phyloP scores from a whole-genome alignment of 1,284 basidiomycete species.

The Phellinidium pouzarii region DNA sequence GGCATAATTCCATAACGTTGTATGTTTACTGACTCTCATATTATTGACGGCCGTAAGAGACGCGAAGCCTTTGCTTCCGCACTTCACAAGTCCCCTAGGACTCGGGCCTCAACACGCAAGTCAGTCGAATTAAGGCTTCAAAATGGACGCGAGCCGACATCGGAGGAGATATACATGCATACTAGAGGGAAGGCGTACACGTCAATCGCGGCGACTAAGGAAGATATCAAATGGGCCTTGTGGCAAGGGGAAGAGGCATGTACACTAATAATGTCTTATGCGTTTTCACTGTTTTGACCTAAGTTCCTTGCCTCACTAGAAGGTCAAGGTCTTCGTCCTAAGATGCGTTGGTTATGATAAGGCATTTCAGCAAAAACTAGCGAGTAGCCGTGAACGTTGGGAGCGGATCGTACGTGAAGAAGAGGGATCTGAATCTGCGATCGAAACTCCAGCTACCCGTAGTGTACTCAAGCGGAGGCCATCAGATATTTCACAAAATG shows the following conservation, averaged over 20 bases:
- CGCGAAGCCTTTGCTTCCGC: not conserved
- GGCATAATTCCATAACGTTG: not conserved
- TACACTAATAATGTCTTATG: not conserved
- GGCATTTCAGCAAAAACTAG: slow-evolving; percentile 1
- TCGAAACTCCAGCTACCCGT: no score
- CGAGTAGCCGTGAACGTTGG: not conserved
- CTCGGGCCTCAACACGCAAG: no score
- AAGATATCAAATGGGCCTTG: not conserved
- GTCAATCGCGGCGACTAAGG: not conserved
- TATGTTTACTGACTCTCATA: not conserved
- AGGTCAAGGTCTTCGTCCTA: not conserved
- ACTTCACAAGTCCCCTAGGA: no score
- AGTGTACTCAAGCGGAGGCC: no score
- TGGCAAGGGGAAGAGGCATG: not conserved
- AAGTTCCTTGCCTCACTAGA: not conserved
- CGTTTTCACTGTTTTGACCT: no score
- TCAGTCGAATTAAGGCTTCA: no score
- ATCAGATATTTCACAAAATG: no score
- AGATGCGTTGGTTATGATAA: slow-evolving; percentile 8
- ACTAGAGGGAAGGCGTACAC: not conserved
- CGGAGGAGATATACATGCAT: not conserved
- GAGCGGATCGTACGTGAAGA: no score
- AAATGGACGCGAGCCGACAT: not conserved
- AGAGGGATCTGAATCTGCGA: no score
- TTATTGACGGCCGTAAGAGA: not conserved